Evolutionary conservation across 805 yeast genomes (phyloP).

Genomic region (Groenewaldozyma tartarivorans): DNA sequence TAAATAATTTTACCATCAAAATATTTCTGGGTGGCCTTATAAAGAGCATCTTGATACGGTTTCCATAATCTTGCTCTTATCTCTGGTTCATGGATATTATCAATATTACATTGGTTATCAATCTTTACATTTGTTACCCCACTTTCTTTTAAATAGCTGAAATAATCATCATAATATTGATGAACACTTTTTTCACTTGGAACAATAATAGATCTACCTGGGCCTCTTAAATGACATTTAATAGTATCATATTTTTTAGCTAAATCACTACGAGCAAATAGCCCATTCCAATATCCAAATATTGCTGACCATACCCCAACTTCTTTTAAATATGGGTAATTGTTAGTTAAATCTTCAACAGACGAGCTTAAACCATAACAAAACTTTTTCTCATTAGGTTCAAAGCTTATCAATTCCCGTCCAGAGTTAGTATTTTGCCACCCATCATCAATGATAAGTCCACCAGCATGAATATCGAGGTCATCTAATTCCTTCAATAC

Average conservation of each 20-base stretch:
- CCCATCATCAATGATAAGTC: conserved; percentile 25
- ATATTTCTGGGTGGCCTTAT: conserved; percentile 14
- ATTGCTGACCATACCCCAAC: conserved; percentile 28
- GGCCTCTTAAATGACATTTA: conserved; percentile 3
- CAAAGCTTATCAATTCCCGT: conserved; percentile 18
- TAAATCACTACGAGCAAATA: conserved; percentile 17
- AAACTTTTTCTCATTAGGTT: conserved; percentile 19
- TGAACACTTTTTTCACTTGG: conserved; percentile 9
- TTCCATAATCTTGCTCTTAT: conserved; percentile 12
- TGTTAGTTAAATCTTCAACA: conserved; percentile 15
- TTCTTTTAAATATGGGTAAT: conserved; percentile 19
- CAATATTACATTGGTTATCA: conserved; percentile 22
- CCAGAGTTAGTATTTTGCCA: conserved; percentile 21
- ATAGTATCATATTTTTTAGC: conserved; percentile 15
- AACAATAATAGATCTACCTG: conserved; percentile 3
- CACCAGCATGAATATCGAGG: conserved; percentile 15
- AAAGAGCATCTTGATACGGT: conserved; percentile 21
- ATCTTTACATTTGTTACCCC: conserved; percentile 24
- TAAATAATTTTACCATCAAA: conserved; percentile 20
- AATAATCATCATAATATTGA: conserved; percentile 21
- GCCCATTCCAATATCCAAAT: conserved; percentile 26
- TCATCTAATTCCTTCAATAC: conserved; percentile 20
- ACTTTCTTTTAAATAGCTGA: conserved; percentile 15
- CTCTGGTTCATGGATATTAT: conserved; percentile 14
- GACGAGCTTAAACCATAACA: conserved; percentile 23